Conservation (phyloP, 2,329 filamentous ascomycete species). For the Reticulascus tulasneorum region DNA sequence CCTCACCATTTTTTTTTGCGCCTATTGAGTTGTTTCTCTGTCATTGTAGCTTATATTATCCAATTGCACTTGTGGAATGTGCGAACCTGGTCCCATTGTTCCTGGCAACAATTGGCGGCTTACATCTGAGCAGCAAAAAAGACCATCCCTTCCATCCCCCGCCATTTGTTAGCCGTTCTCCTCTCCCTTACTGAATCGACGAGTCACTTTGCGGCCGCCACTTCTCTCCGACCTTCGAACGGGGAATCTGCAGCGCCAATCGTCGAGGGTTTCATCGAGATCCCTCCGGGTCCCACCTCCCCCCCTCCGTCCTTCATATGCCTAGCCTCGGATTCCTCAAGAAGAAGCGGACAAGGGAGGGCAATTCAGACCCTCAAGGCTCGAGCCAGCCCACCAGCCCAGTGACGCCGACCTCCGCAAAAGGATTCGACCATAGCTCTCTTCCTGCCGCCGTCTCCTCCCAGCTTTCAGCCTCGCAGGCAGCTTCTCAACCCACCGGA, state of each 20-base stretch:
- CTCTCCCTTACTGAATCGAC: conserved; percentile 7
- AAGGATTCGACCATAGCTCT: conserved; percentile 40
- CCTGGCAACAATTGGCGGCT: conserved; percentile 10
- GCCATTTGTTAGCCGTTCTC: conserved; percentile 7
- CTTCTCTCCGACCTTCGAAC: conserved; percentile 8
- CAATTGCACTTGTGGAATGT: conserved; percentile 1
- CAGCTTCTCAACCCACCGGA: conserved; percentile 3
- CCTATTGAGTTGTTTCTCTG: conserved; percentile 2
- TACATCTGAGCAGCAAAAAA: conserved; percentile 1
- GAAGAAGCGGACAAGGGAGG: conserved; percentile 98
- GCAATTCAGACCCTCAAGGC: conserved; percentile 64
- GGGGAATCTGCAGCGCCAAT: conserved; percentile 11
- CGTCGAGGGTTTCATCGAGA: conserved; percentile 11
- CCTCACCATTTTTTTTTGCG: conserved; percentile 4
- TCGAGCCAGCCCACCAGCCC: conserved; percentile 62
- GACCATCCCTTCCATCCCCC: conserved; percentile 4
- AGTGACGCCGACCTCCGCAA: conserved; percentile 54
- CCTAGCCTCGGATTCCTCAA: conserved; percentile 94
- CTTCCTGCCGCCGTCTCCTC: conserved; percentile 17
- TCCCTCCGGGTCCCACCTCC: conserved; percentile 19
- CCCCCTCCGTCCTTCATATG: conserved; percentile 52
- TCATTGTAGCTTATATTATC: conserved; percentile 4
- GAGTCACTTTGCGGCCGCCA: conserved; percentile 11
- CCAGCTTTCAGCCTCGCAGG: conserved; percentile 12
- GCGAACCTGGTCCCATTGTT: conserved; percentile 9